These are phyloP conservation scores for Tillandsia leiboldiana DNA, from an alignment of 176 grass and related monocot genomes.

Conservation along the genomic window DNA sequence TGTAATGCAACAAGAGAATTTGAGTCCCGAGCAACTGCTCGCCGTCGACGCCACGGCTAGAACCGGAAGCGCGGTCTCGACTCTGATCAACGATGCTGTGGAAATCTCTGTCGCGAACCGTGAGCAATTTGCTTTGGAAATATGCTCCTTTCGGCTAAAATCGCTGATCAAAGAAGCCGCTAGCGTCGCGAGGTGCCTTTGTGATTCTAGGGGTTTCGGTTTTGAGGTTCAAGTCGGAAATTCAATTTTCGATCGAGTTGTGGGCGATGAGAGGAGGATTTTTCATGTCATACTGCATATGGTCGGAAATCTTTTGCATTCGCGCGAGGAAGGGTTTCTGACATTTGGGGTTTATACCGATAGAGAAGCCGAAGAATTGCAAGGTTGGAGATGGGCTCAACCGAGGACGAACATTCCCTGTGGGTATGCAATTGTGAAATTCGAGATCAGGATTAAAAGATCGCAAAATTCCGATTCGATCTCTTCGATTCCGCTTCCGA, in stretches of 20 bases:
- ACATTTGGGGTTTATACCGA: slow-evolving; percentile 24
- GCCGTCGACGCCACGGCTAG: slow-evolving; percentile 24
- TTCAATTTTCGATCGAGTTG: slow-evolving; percentile 24
- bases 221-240: slow-evolving; percentile 42
- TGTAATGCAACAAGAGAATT: slow-evolving; percentile 38
- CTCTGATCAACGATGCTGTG: slow-evolving; percentile 52
- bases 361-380: slow-evolving; percentile 27
- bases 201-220: slow-evolving; percentile 37
- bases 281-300: slow-evolving; percentile 56
- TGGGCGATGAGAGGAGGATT: slow-evolving; percentile 58
- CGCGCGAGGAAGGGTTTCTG: slow-evolving; percentile 15
- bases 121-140: slow-evolving; percentile 38
- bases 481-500: neutral
- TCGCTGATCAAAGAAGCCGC: slow-evolving; percentile 44
- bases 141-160: slow-evolving; percentile 31
- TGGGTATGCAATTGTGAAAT: slow-evolving; percentile 30
- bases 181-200: slow-evolving; percentile 34
- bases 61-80: slow-evolving; percentile 39
- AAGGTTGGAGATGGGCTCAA: slow-evolving; percentile 29
- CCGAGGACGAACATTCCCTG: slow-evolving; percentile 29
- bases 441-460: slow-evolving; percentile 36
- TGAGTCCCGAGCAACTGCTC: slow-evolving; percentile 35
- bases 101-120: slow-evolving; percentile 32
- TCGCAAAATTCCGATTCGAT: slow-evolving; percentile 9
- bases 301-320: slow-evolving; percentile 24